A percentile compares a stretch with the other conserved stretches of the same genome.
Conservation (phyloP, 306 rosid species). For the Quercus suber region DNA sequence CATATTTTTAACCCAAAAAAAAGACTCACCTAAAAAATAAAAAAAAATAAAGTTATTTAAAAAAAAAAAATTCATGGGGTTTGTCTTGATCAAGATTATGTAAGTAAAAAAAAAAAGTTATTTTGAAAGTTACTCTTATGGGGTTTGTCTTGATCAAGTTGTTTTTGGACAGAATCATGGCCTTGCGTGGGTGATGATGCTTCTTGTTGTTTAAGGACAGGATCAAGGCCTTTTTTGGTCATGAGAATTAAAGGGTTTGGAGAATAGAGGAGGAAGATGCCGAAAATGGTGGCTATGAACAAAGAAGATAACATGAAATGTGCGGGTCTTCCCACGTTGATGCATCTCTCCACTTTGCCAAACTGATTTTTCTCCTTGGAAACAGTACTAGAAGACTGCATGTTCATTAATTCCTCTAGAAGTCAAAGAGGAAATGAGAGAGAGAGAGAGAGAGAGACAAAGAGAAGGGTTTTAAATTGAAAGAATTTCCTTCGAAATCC, state of each 20-base stretch:
- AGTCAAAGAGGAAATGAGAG: slow-evolving; percentile 1
- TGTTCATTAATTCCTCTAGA: slow-evolving; percentile 26
- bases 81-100: slow-evolving; percentile 1
- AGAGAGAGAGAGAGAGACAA: background rate
- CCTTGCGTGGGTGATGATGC: background rate
- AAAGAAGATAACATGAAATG: slow-evolving; percentile 49
- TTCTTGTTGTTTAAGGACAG: background rate
- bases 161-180: slow-evolving; percentile 12
- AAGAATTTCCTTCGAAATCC: background rate
- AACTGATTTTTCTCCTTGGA: slow-evolving; percentile 28
- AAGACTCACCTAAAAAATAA: background rate
- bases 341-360: slow-evolving; percentile 42
- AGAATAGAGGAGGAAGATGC: slow-evolving; percentile 41
- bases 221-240: slow-evolving; percentile 26
- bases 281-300: slow-evolving; percentile 38
- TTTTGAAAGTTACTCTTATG: slow-evolving; percentile 35
- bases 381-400: slow-evolving; percentile 29
- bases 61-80: slow-evolving; percentile 6
- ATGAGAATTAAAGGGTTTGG: slow-evolving; percentile 40
- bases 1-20: background rate
- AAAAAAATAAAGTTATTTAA: slow-evolving; percentile 3
- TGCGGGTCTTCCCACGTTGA: slow-evolving; percentile 18
- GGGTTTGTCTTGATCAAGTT: slow-evolving; percentile 15
- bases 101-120: background rate
- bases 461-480: slow-evolving; percentile 9